Evolutionary conservation across 352 stramenopile genomes (phyloP).

Genomic region (Phytophthora chlamydospora): DNA sequence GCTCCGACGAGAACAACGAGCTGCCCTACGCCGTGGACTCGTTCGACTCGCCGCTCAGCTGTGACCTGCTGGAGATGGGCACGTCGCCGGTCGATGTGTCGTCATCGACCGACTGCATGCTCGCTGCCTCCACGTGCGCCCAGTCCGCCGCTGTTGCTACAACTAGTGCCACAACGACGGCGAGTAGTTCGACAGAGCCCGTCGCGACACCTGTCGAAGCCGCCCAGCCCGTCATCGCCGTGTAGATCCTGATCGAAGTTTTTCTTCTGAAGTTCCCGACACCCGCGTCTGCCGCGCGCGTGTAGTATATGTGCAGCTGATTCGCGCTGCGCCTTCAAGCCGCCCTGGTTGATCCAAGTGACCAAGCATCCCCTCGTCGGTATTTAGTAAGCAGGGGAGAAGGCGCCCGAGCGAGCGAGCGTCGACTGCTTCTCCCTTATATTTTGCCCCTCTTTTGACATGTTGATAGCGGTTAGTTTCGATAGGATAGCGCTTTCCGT

Average conservation of each 20-base stretch:
- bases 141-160: conserved; percentile 17
- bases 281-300: conserved; percentile 6
- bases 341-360: conserved; percentile 23
- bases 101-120: conserved; percentile 49
- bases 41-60: conserved; percentile 57
- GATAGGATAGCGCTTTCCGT: conserved; percentile 36
- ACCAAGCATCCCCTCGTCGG: conserved; percentile 24
- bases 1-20: conserved; percentile 60
- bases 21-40: conserved; percentile 69
- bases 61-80: conserved; percentile 64
- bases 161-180: conserved; percentile 8
- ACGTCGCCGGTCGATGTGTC: conserved; percentile 74
- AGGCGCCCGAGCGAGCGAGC: conserved; percentile 7
- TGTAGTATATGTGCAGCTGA: conserved; percentile 39
- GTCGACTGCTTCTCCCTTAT: conserved; percentile 22
- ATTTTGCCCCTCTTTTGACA: conserved; percentile 30
- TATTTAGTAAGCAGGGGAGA: conserved; percentile 46
- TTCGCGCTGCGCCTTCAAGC: conserved; percentile 21
- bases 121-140: conserved; percentile 42
- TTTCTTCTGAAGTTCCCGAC: conserved; percentile 7
- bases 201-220: conserved; percentile 16
- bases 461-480: conserved; percentile 38
- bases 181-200: conserved; percentile 23
- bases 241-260: conserved; percentile 20
- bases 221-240: conserved; percentile 25